Base-by-base conservation (phyloP, 169 alveolate genomes). In the Blepharisma undulans region DNA sequence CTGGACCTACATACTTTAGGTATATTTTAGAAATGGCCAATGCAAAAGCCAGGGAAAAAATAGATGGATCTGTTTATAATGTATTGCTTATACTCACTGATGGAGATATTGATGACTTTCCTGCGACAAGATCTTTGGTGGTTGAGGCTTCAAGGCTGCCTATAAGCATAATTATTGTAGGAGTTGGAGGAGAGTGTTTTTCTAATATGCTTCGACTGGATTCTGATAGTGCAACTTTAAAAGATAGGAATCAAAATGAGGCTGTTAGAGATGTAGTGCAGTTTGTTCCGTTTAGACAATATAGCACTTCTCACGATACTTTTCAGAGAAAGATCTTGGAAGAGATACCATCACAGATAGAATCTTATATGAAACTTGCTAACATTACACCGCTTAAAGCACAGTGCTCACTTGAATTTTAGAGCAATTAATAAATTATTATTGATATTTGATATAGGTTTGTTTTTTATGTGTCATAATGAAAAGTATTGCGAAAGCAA, bases 261-360 rank as follows among this genome's bases (percentile, higher is more conserved):
- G 93, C 93, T 77, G 93, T 92, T 71, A 93, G 98, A 89, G 96
- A 95, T 91, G 94, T 96, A 25, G 97, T 97, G 33, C 94, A 97
- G 87, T 97, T 96, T 93, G 97, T 97, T 12, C 97, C 97, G 74
- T 94, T 93, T 79, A 91, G 80, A 71, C 76, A 93, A 77, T 87
- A 25, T 84, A 84, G 87, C 29, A 92, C 89, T 84, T 91, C 94
- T 30, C 91, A 94, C 59, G 84, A 72, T 18, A 79, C 78, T 76
- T 92, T 92, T 72, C 96, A 94, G 74, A 87, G 78, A 22, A 92
- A 92, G 84, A 94, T 93, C 33, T 85, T 92, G 30, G 95, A 92
- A 61, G 97, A 94, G 89, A 78, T 94, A 33, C 97, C 97, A 3
- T 90, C 94, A 71, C 93, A 94, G 77, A 91, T 94, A 27, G 93